A percentile compares a stretch with the other conserved stretches of the same genome.
These are phyloP conservation scores for Stephanodiscus triporus DNA, from an alignment of 108 stramenopile genomes.

Conservation along the genomic window DNA sequence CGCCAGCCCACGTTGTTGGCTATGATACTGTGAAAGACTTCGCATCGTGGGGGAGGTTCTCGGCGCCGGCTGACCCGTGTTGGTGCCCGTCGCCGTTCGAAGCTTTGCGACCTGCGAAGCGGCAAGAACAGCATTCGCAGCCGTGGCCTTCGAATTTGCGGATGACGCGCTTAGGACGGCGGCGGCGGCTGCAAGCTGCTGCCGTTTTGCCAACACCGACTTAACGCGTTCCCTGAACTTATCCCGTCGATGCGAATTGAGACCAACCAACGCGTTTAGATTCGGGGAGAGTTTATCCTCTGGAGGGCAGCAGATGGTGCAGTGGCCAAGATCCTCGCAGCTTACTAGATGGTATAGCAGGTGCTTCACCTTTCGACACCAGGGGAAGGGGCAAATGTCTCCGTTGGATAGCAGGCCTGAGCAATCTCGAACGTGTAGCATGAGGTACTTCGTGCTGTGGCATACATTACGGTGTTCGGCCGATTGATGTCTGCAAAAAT, in stretches of 20 bases:
- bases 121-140: not conserved
- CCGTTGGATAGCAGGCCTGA: conserved; percentile 76
- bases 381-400: conserved; percentile 92
- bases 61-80: not conserved
- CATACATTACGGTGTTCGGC: conserved; percentile 80
- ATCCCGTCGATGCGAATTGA: conserved; percentile 66
- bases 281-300: conserved; percentile 48
- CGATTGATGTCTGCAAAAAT: conserved; percentile 61
- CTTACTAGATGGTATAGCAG: conserved; percentile 86
- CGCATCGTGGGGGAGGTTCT: not conserved
- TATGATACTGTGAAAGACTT: not conserved
- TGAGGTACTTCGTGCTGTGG: conserved; percentile 81
- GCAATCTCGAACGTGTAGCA: conserved; percentile 94
- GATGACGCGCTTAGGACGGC: not conserved
- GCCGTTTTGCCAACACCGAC: conserved; percentile 32
- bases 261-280: conserved; percentile 56
- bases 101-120: not conserved
- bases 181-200: conserved; percentile 17
- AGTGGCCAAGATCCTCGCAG: conserved; percentile 56
- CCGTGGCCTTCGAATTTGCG: no score
- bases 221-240: conserved; percentile 46
- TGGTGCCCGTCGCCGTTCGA: not conserved
- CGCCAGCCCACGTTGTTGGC: not conserved
- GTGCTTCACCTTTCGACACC: conserved; percentile 91
- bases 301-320: conserved; percentile 65